phyloP scores from a whole-genome alignment of 2,329 filamentous ascomycete genomes.

The Colletotrichum sp. region DNA sequence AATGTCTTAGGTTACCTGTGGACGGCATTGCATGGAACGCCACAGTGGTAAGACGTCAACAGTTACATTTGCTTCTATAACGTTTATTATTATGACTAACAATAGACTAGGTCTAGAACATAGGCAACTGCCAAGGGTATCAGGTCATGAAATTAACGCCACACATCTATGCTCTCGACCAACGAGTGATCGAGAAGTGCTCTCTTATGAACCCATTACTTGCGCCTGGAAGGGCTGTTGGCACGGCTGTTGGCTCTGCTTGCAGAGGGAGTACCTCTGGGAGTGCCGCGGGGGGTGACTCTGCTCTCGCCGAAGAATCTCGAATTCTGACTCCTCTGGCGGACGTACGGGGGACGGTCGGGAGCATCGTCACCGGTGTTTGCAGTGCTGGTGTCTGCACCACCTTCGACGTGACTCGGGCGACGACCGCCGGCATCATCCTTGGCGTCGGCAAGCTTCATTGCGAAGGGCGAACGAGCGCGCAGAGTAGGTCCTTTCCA shows the following conservation, averaged over 20 bases:
- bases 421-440: neutral
- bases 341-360: neutral
- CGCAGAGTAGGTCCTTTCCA: slow-evolving; percentile 66
- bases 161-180: neutral
- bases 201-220: neutral
- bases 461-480: slow-evolving; percentile 67
- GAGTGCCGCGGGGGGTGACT: slow-evolving; percentile 42
- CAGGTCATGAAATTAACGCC: neutral
- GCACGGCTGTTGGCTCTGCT: slow-evolving; percentile 31
- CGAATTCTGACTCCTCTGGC: slow-evolving; percentile 40
- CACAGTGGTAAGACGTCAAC: neutral
- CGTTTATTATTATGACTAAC: neutral
- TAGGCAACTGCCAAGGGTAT: neutral
- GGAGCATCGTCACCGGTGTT: slow-evolving; percentile 25
- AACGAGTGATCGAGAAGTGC: neutral
- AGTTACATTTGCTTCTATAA: neutral
- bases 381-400: neutral
- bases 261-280: slow-evolving; percentile 39
- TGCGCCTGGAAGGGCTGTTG: slow-evolving; percentile 6
- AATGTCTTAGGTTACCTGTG: no score
- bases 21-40: no score
- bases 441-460: slow-evolving; percentile 57
- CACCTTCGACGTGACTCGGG: neutral
- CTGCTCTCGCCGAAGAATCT: slow-evolving; percentile 47
- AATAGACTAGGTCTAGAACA: neutral